Evolutionary conservation across 2,329 filamentous ascomycete species (phyloP).

Genomic region (Parastagonospora avenae): DNA sequence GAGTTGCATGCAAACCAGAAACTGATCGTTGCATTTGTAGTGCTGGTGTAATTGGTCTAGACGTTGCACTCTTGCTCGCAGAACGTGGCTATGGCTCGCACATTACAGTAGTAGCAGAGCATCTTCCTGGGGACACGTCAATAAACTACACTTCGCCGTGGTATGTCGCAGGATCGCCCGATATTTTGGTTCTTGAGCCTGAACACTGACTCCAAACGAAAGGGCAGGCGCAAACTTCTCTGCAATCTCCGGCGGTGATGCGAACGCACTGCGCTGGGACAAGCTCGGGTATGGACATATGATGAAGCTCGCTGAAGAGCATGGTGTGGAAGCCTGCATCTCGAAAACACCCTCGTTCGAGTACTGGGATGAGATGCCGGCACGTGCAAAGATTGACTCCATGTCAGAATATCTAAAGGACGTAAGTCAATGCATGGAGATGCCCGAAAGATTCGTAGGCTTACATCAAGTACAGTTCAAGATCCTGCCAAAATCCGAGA

Average conservation of each 20-base stretch:
- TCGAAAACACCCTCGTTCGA: slow-evolving; percentile 17
- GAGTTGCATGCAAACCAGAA: neutral
- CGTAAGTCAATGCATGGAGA: slow-evolving; percentile 3
- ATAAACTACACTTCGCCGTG: slow-evolving; percentile 26
- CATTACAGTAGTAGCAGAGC: slow-evolving; percentile 18
- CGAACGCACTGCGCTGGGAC: slow-evolving; percentile 24
- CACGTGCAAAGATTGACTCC: slow-evolving; percentile 16
- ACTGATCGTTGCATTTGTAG: neutral
- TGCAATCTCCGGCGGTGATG: slow-evolving; percentile 22
- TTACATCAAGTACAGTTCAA: slow-evolving; percentile 9
- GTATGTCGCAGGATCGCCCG: slow-evolving; percentile 1
- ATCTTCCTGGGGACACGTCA: slow-evolving; percentile 24
- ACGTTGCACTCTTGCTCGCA: slow-evolving; percentile 21
- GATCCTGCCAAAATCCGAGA: slow-evolving; percentile 11
- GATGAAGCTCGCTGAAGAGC: slow-evolving; percentile 20
- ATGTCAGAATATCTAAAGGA: slow-evolving; percentile 21
- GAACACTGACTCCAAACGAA: neutral
- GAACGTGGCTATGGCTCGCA: slow-evolving; percentile 16
- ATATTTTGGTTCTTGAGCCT: too few species aligned
- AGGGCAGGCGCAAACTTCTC: slow-evolving; percentile 26
- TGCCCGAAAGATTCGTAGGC: neutral
- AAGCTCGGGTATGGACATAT: slow-evolving; percentile 18
- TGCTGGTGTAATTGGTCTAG: slow-evolving; percentile 21
- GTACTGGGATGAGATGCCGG: slow-evolving; percentile 21
- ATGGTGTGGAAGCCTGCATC: slow-evolving; percentile 15